Conservation (phyloP, 2,329 filamentous ascomycete species). For the Colletotrichum nymphaeae region DNA sequence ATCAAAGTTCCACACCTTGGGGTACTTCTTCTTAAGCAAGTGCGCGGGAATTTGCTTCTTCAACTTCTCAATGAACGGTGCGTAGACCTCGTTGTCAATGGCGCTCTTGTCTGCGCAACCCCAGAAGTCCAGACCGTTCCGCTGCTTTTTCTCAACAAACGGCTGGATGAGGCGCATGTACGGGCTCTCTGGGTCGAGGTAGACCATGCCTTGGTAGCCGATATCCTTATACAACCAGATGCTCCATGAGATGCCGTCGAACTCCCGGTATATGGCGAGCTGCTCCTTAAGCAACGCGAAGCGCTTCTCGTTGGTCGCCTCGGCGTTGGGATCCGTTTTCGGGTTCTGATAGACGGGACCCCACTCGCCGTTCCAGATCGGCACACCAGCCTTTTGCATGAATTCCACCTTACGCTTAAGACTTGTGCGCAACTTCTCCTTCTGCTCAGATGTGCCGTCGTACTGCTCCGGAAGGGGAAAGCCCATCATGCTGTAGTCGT, state of each 20-base stretch:
- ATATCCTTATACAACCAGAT: conserved; percentile 72
- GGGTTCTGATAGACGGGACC: conserved; percentile 60
- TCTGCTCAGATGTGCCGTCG: conserved; percentile 53
- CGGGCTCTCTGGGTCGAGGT: conserved; percentile 55
- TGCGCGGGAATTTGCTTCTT: conserved; percentile 55
- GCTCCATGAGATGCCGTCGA: conserved; percentile 60
- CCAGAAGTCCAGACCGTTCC: conserved; percentile 66
- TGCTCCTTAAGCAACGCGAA: conserved; percentile 56
- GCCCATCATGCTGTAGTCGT: conserved; percentile 64
- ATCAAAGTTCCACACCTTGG: conserved; percentile 61
- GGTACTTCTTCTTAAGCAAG: conserved; percentile 57
- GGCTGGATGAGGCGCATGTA: conserved; percentile 63
- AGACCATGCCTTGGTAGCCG: conserved; percentile 66
- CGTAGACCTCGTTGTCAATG: conserved; percentile 51
- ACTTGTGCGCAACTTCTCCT: conserved; percentile 49
- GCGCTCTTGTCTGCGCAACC: conserved; percentile 48
- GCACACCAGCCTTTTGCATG: conserved; percentile 52
- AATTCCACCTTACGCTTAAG: conserved; percentile 57
- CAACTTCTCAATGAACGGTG: conserved; percentile 52
- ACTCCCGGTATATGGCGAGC: conserved; percentile 49
- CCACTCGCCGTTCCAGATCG: conserved; percentile 64
- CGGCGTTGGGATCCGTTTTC: conserved; percentile 48
- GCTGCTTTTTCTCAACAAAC: conserved; percentile 67
- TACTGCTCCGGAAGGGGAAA: conserved; percentile 57
- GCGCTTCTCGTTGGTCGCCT: conserved; percentile 52